Evolutionary conservation across 2,329 filamentous ascomycete genomes (phyloP), one percentile per base, ranked within the genome.

Genomic region (Raffaelea arxii): DNA sequence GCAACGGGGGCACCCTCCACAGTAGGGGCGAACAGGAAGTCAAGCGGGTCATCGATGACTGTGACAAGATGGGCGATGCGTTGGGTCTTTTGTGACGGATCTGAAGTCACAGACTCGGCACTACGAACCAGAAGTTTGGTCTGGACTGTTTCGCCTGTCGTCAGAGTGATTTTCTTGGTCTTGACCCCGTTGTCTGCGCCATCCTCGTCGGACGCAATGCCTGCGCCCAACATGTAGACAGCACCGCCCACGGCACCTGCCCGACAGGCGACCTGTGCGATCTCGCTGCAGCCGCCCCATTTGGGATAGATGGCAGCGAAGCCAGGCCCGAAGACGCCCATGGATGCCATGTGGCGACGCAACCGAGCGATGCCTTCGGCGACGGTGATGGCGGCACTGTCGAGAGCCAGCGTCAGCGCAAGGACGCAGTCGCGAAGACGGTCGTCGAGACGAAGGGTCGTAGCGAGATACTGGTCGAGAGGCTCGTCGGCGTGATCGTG

Each of bases 231-330:
- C 62, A 95, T 86, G 65, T 97, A 97, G 4, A 94, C 78, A 11
- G 82, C 87, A 41, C 92, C 92, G 30, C 91, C 91, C 6, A 98
- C 92, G 19, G 91, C 91, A 51, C 83, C 82, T 35, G 91, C 88
- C 55, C 91, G 84, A 61, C 92, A 97, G 4, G 82, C 86, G 22
- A 95, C 89, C 68, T 98, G 91, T 25, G 86, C 80, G 49, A 97
- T 80, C 65, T 98, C 91, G 25, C 88, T 84, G 41, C 85, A 72
- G 24, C 91, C 89, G 41, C 91, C 91, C 83, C 89, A 98, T 71
- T 95, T 96, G 21, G 90, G 84, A 54, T 94, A 78, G 12, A 98
- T 80, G 41, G 88, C 86, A 44, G 86, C 86, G 60, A 97, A 97
- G 10, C 91, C 89, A 41, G 85, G 77, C 0, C 91, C 91, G 56